Evolutionary conservation across 2,329 filamentous ascomycete genomes (phyloP), one percentile per base, ranked within the genome.

Genomic region (Kalmusia sp.): DNA sequence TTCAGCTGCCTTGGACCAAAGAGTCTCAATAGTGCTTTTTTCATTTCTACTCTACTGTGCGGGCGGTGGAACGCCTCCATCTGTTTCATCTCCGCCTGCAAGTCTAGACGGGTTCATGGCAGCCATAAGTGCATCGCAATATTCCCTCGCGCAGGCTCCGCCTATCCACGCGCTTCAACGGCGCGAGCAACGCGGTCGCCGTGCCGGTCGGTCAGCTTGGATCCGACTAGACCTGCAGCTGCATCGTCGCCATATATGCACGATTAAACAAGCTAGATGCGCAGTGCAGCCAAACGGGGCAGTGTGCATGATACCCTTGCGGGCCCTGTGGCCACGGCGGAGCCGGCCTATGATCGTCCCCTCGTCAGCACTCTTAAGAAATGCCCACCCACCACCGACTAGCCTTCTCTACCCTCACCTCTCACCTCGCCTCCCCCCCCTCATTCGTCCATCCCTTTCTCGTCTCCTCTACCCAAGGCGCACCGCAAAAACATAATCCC

Each of bases 401-500:
- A 75, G 65, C 65, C 62, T 70, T 69, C 72, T 67, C 64, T 70
- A 71, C 69, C 69, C 70, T 72, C 70, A 70, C 73, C 72, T 72
- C 70, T 64, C 68, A 69, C 74, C 73, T 73, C 76, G 72, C 74
- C 72, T 64, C 73, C 72, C 68, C 49, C 71, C 55, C 68, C 71
- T 72, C 72, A 76, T 76, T 74, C 72, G 68, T 63, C 70, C 65
- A 59, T 68, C 59, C 64, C 63, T 65, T 68, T 71, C 68, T 71
- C 69, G 61, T 74, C 67, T 71, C 68, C 62, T 55, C 58, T 64
- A 64, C 62, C 62, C 43, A 70, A 65, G 72, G 74, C 70, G 70
- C 65, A 65, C 59, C 51, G 50, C 70, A 70, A 67, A 72, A 61
- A 58, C 65, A 62, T 64, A 63, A 66, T 68, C 66, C 64, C 69